These are phyloP conservation scores for Coemansia sp. DNA, from an alignment of 192 early-diverging fungal species.

Conservation along the genomic window DNA sequence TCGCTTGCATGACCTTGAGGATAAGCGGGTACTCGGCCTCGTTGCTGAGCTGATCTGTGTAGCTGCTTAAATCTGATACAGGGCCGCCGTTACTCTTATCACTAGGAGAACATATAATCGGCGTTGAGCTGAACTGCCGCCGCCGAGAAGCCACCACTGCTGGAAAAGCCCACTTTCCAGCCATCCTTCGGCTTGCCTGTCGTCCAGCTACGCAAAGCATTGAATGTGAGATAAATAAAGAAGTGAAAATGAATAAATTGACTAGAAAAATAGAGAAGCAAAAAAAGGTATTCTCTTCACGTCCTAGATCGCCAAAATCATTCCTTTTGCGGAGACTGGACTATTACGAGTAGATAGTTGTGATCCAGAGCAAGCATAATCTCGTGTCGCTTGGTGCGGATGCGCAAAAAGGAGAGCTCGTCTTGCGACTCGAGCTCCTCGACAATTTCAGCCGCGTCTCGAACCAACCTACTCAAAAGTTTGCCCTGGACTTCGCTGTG, in stretches of 20 bases:
- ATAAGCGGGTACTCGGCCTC: constrained; percentile 15
- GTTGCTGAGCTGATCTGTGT: constrained; percentile 2
- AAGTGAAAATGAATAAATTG: not conserved
- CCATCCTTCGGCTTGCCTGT: constrained; percentile 2
- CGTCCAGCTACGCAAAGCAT: not conserved
- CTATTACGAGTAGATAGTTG: constrained; percentile 48
- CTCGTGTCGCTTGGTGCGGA: constrained; percentile 94
- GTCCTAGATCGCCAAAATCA: not conserved
- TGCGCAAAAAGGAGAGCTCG: constrained; percentile 90
- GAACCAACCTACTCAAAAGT: constrained; percentile 79
- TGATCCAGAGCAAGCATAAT: constrained; percentile 90
- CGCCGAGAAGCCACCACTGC: not conserved
- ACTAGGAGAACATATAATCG: not conserved
- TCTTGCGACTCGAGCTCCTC: constrained; percentile 88
- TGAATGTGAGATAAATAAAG: not conserved
- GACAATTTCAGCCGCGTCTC: constrained; percentile 74
- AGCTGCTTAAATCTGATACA: not conserved
- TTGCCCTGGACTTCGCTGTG: constrained; percentile 81
- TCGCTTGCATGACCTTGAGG: constrained; percentile 21
- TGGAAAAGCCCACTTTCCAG: not conserved
- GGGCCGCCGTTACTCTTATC: not conserved
- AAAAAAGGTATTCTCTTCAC: not conserved
- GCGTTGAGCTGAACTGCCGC: constrained; percentile 12
- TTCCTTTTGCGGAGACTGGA: constrained; percentile 48
- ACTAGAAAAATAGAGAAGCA: not conserved